These are phyloP conservation scores for Neofusicoccum laricinum DNA, from an alignment of 2,329 filamentous ascomycete species.

Conservation along the genomic window DNA sequence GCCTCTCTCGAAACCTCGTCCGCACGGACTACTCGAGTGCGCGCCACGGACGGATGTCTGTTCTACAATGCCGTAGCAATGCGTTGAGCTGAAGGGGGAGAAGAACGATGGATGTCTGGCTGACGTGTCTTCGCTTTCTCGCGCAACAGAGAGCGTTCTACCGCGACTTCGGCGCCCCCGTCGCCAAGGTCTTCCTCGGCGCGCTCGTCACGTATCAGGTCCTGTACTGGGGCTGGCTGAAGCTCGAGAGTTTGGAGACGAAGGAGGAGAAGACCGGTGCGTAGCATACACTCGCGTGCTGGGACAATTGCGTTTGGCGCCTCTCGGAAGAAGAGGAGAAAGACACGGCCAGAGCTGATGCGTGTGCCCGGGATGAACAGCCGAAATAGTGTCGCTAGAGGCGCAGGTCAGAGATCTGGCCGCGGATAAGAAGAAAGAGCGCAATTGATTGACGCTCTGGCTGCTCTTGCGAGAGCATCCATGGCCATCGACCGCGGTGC, in stretches of 20 bases:
- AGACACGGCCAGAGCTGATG: neutral
- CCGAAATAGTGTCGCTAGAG: conserved; percentile 11
- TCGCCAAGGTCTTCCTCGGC: conserved; percentile 70
- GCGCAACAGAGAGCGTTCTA: conserved; percentile 63
- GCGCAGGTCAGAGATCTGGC: neutral
- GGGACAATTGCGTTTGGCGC: neutral
- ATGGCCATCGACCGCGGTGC: neutral
- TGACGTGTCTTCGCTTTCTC: neutral
- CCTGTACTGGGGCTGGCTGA: conserved; percentile 71
- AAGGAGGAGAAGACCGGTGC: conserved; percentile 58
- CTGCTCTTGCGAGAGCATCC: too few relatives aligned
- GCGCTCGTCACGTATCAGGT: conserved; percentile 77
- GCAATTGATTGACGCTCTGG: neutral
- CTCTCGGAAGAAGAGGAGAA: neutral
- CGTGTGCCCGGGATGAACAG: neutral
- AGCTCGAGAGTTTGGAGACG: conserved; percentile 69
- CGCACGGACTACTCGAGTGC: neutral
- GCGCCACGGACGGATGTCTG: neutral
- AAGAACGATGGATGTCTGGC: neutral
- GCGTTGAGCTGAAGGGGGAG: neutral
- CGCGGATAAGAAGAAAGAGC: neutral
- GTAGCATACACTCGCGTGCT: conserved; percentile 1
- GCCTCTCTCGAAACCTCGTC: neutral
- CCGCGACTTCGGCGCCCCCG: conserved; percentile 68
- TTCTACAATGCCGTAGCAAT: neutral